Conservation (phyloP, 306 rosid species). For the Acacia melanoxylon region DNA sequence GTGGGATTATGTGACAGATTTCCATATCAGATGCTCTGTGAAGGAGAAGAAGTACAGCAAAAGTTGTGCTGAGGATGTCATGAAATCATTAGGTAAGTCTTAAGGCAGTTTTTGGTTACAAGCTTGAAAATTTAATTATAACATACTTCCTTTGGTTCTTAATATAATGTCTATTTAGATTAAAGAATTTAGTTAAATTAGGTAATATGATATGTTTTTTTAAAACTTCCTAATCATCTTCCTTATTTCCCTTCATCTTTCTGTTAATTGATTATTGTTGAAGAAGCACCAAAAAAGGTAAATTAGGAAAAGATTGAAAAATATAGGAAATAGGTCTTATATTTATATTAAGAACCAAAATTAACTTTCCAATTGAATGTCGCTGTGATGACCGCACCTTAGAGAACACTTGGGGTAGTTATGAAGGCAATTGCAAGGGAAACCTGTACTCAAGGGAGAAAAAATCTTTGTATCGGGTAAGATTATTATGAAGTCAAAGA, state of each 20-base stretch:
- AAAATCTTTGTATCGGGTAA: constrained; percentile 55
- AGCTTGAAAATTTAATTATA: neutral
- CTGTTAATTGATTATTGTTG: too few species aligned
- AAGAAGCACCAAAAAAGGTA: too few species aligned
- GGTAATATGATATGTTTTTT: too few species aligned
- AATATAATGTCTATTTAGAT: too few species aligned
- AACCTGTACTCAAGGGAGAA: constrained; percentile 47
- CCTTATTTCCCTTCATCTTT: too few species aligned
- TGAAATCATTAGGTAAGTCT: constrained; percentile 69
- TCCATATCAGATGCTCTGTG: constrained; percentile 93
- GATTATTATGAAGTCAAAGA: neutral
- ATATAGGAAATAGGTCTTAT: too few species aligned
- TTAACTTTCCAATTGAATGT: constrained; percentile 25
- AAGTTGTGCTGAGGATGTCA: constrained; percentile 80
- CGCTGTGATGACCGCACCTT: constrained; percentile 47
- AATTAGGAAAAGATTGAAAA: constrained; percentile 34
- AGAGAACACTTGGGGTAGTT: constrained; percentile 52
- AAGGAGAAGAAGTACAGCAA: constrained; percentile 83
- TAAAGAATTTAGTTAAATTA: too few species aligned
- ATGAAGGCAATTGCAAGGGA: constrained; percentile 56
- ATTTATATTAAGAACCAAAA: too few species aligned
- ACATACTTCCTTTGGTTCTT: neutral
- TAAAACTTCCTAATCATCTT: too few species aligned
- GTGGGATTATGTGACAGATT: constrained; percentile 99
- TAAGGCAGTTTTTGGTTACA: neutral